Percentiles rank a stretch among this genome's conserved stretches.
Evolutionary conservation across 805 yeast genomes (phyloP).

Genomic region (Candida hungchunana): DNA sequence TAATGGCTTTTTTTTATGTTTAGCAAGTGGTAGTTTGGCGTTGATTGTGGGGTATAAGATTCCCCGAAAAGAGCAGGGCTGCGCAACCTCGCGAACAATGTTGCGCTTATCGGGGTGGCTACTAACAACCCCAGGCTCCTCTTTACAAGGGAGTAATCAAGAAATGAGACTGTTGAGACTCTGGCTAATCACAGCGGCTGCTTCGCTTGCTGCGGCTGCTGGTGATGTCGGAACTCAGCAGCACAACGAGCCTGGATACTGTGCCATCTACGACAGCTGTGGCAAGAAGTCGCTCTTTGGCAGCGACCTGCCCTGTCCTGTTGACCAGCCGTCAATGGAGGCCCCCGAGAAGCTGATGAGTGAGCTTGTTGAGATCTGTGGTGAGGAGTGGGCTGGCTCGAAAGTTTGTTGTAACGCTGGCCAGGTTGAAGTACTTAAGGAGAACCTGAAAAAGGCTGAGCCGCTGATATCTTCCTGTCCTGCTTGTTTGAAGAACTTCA

Average conservation of each 20-base stretch:
- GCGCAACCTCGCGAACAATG: background rate
- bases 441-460: slow-evolving; percentile 69
- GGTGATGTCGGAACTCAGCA: slow-evolving; percentile 1
- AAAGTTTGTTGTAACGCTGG: slow-evolving; percentile 66
- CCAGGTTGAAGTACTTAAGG: slow-evolving; percentile 54
- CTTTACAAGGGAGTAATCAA: no score
- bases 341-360: slow-evolving; percentile 35
- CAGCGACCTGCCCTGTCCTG: slow-evolving; percentile 72
- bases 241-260: slow-evolving; percentile 14
- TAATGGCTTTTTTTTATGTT: background rate
- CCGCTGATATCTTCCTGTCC: slow-evolving; percentile 86
- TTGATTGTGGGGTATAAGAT: no score
- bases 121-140: no score
- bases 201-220: background rate
- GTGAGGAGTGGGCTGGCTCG: slow-evolving; percentile 52
- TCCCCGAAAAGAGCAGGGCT: background rate
- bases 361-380: slow-evolving; percentile 61
- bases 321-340: slow-evolving; percentile 49
- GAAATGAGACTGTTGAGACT: no score
- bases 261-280: slow-evolving; percentile 46
- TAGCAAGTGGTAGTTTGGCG: background rate
- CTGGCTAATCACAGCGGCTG: no score
- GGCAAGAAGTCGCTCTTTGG: slow-evolving; percentile 84
- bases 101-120: no score
- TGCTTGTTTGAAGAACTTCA: slow-evolving; percentile 85